Percentiles rank a stretch among this genome's conserved stretches.
Conservation (phyloP, 179 eudicot species). For the Vitellaria paradoxa region DNA sequence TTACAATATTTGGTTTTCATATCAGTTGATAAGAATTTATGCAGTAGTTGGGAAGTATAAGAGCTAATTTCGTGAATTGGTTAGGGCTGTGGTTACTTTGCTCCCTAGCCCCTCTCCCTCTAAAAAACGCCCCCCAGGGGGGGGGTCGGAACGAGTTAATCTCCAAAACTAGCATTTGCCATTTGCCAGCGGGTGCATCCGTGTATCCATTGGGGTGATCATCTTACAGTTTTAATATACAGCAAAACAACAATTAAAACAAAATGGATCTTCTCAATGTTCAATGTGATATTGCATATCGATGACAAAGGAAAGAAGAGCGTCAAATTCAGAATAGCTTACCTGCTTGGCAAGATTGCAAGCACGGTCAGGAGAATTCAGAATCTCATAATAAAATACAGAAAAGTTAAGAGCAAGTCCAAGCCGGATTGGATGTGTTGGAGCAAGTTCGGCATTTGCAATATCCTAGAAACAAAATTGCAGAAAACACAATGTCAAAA, state of each 20-base stretch:
- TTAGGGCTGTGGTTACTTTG: too few relatives aligned
- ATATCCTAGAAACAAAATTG: slow-evolving; percentile 47
- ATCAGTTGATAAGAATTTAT: neutral
- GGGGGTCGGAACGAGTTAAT: too few relatives aligned
- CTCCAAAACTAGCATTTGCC: neutral
- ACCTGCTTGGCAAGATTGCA: slow-evolving; percentile 42
- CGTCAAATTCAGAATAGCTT: neutral
- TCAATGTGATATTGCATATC: neutral
- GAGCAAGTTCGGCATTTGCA: slow-evolving; percentile 63
- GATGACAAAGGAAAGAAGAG: neutral
- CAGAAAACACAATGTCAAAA: neutral
- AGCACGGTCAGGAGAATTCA: slow-evolving; percentile 65
- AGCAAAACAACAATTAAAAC: neutral
- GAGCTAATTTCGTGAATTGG: too few relatives aligned
- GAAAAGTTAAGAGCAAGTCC: slow-evolving; percentile 76
- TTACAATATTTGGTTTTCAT: neutral
- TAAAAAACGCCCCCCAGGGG: too few relatives aligned
- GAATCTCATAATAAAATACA: slow-evolving; percentile 66
- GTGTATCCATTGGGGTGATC: neutral
- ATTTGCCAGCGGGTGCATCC: neutral
- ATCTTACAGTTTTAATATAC: neutral
- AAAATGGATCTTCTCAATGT: neutral
- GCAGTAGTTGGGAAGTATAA: neutral
- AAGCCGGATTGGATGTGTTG: slow-evolving; percentile 76
- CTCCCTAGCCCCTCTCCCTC: too few relatives aligned